Base-by-base conservation (phyloP, 75 land plant species). In the Cupressus sempervirens region DNA sequence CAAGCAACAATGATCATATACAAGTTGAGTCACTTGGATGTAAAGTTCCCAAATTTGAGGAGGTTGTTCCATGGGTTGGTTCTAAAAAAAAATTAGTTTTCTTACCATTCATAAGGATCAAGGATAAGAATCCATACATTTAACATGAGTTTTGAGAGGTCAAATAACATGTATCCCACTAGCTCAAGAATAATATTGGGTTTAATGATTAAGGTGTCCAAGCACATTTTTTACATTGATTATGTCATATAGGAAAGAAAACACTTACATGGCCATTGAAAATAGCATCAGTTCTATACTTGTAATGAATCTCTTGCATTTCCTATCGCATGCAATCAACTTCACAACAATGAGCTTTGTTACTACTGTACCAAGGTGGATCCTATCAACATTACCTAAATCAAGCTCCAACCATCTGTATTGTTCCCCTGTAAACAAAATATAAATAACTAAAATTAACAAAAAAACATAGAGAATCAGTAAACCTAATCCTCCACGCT, bases 331-430 rank as follows among this genome's bases (percentile, higher is more conserved):
- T 95, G 81, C 94, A 93, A 83, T 97, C 99, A 8, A 85, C 93
- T 90, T 97, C 99, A 82, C 93, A 87, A 83, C 94, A 93, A 83
- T 97, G 99, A 23, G 95, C 88, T 30, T 30, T 82, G 82, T 96
- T 92, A 67, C 90, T 93, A 86, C 88, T 95, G 84, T 97, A 97
- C 99, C 99, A 97, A 15, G 99, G 98, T 11, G 93, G 88, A 67
- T 95, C 16, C 99, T 84, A 82, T 97, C 91, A 26, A 96, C 94
- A 18, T 88, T 89, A 26, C 74, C 85, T 75, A 97, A 89, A 83
- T 97, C 99, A 13, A 34, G 29, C 82, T 89, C 75, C 80, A 97
- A 83, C 99, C 99, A 97, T 29, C 79, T 87, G 85, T 92, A 97
- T 75, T 97, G 99, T 50, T 90, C 93, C 58, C 92, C 99, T 97